Conservation (phyloP, 2,329 filamentous ascomycete species). For the Fusarium papillatum region DNA sequence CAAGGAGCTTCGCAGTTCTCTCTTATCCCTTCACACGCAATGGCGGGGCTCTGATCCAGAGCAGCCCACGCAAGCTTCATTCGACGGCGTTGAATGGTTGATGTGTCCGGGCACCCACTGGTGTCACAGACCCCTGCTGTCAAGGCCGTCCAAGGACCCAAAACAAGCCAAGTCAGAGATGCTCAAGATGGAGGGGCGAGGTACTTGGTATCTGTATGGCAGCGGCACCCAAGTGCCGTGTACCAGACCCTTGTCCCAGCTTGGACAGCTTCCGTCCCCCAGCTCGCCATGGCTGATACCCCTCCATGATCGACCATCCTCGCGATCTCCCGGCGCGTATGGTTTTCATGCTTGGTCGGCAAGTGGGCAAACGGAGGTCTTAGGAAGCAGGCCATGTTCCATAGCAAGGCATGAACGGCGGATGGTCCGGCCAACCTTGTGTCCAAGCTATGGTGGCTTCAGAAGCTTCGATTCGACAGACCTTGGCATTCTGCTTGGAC, state of each 20-base stretch:
- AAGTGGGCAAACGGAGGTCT: conserved; percentile 18
- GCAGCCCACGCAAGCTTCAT: conserved; percentile 34
- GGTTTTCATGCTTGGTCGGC: conserved; percentile 43
- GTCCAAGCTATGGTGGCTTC: conserved; percentile 10
- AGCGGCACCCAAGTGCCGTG: conserved; percentile 16
- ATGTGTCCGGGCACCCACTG: conserved; percentile 11
- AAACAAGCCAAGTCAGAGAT: conserved; percentile 11
- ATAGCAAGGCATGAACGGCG: conserved; percentile 16
- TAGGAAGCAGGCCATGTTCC: conserved; percentile 16
- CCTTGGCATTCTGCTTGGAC: conserved; percentile 9
- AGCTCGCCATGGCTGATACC: conserved; percentile 22
- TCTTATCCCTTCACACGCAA: conserved; percentile 28
- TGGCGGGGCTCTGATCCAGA: conserved; percentile 29
- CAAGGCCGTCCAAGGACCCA: not conserved
- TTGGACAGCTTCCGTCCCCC: conserved; percentile 27
- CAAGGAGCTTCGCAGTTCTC: conserved; percentile 8
- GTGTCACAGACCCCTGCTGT: conserved; percentile 42
- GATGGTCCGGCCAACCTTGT: conserved; percentile 22
- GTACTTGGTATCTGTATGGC: conserved; percentile 32
- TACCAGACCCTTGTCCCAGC: conserved; percentile 35
- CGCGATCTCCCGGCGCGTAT: conserved; percentile 37
- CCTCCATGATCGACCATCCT: conserved; percentile 37
- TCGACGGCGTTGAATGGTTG: conserved; percentile 26
- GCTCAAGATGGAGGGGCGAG: conserved; percentile 33
- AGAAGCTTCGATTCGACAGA: conserved; percentile 17